phyloP scores from a whole-genome alignment of 2,329 filamentous ascomycete species.

The Rhynchosporium agropyri region DNA sequence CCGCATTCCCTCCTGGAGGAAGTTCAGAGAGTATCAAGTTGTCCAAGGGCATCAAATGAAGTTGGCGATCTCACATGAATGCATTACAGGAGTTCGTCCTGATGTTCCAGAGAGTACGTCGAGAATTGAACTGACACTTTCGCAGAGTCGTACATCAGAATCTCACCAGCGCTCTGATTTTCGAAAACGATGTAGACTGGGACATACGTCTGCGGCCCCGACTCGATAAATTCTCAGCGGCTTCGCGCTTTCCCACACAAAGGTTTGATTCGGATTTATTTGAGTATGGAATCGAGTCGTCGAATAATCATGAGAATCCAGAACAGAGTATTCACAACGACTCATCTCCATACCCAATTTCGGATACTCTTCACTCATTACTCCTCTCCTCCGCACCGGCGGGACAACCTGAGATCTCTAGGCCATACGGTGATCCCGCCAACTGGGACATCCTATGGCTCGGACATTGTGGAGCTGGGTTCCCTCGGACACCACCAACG shows the following conservation, averaged over 20 bases:
- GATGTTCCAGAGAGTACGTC: conserved; percentile 55
- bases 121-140: conserved; percentile 52
- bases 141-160: conserved; percentile 35
- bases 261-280: conserved; percentile 14
- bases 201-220: conserved; percentile 41
- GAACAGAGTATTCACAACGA: conserved; percentile 27
- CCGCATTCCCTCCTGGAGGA: conserved; percentile 24
- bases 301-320: conserved; percentile 33
- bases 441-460: conserved; percentile 32
- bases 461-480: conserved; percentile 30
- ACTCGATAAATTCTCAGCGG: conserved; percentile 23
- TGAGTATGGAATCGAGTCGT: conserved; percentile 2
- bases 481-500: conserved; percentile 19
- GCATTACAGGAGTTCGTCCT: conserved; percentile 37
- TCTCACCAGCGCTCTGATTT: conserved; percentile 46
- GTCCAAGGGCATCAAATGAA: conserved; percentile 28
- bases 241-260: conserved; percentile 22
- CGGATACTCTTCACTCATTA: conserved; percentile 20
- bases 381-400: conserved; percentile 7
- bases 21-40: conserved; percentile 27
- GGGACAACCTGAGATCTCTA: not conserved
- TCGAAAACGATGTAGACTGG: conserved; percentile 52
- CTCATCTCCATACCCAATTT: conserved; percentile 24
- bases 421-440: conserved; percentile 27
- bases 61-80: conserved; percentile 33